phyloP scores from a whole-genome alignment of 2,329 filamentous ascomycete species.

The Aureobasidium sp. region DNA sequence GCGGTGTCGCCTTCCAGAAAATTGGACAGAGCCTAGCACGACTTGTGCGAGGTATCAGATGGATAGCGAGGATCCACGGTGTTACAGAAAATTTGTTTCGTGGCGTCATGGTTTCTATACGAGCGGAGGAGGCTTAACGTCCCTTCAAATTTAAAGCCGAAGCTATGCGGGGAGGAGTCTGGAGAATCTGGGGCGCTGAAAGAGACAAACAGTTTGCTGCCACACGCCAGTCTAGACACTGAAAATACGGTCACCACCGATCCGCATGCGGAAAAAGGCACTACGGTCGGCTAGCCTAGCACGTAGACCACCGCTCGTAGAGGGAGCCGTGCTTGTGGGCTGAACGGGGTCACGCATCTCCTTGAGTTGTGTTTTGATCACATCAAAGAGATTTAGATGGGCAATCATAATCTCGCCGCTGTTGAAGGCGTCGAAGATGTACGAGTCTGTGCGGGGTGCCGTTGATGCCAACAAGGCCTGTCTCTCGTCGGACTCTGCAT shows the following conservation, averaged over 20 bases:
- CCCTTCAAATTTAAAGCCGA: conserved; percentile 7
- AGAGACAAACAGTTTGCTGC: neutral
- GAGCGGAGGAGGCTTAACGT: neutral
- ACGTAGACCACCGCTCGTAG: conserved; percentile 15
- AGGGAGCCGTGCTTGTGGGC: conserved; percentile 15
- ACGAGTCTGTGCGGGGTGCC: conserved; percentile 25
- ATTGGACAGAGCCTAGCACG: neutral
- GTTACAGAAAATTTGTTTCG: conserved; percentile 3
- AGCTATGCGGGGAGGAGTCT: neutral
- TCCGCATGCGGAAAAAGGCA: conserved; percentile 13
- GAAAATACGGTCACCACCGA: conserved; percentile 17
- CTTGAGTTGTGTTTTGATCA: conserved; percentile 36
- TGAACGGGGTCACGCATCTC: conserved; percentile 29
- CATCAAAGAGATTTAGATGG: conserved; percentile 37
- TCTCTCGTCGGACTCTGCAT: neutral
- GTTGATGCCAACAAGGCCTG: conserved; percentile 18
- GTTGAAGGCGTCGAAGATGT: conserved; percentile 39
- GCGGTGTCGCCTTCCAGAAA: neutral
- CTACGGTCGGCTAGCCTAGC: conserved; percentile 17
- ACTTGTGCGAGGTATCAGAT: neutral
- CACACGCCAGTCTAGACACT: conserved; percentile 14
- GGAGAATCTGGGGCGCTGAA: neutral
- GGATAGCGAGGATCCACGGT: neutral
- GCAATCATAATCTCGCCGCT: conserved; percentile 42
- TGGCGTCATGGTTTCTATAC: conserved; percentile 1